phyloP scores from a whole-genome alignment of 495 filamentous ascomycete species.

The Immersiella caudata region DNA sequence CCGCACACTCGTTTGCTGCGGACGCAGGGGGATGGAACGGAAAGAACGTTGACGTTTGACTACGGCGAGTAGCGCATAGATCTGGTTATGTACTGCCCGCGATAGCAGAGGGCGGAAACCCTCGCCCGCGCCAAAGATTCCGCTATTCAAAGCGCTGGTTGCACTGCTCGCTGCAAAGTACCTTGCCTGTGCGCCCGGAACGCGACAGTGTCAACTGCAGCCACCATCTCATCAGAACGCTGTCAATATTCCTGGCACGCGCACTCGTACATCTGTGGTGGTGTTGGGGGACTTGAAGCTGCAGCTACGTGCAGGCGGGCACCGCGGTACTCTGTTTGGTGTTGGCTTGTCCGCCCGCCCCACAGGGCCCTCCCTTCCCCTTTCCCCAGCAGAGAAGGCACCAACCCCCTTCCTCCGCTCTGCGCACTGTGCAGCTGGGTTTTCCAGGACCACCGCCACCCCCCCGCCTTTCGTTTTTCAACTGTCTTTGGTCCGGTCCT shows the following conservation, averaged over 20 bases:
- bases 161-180: conserved; percentile 28
- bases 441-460: conserved; percentile 46
- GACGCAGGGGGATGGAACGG: conserved; percentile 12
- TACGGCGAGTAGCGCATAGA: neutral
- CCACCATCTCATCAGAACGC: conserved; percentile 20
- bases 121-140: conserved; percentile 18
- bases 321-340: conserved; percentile 13
- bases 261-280: conserved; percentile 13
- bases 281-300: conserved; percentile 24
- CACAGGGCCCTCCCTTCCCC: conserved; percentile 3
- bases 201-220: conserved; percentile 30
- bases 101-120: neutral
- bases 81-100: neutral
- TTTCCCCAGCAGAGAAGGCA: conserved; percentile 17
- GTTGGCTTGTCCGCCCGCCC: conserved; percentile 18
- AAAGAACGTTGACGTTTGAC: conserved; percentile 11
- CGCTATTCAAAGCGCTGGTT: conserved; percentile 24
- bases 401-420: conserved; percentile 35
- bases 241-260: conserved; percentile 12
- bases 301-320: conserved; percentile 37
- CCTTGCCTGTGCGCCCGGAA: conserved; percentile 32
- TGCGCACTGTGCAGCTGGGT: conserved; percentile 27
- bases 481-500: conserved; percentile 46
- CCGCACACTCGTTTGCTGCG: neutral
- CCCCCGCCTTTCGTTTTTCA: conserved; percentile 52